A percentile compares a stretch with the other conserved stretches of the same genome.
These are phyloP conservation scores for Leccinum boreale DNA, from an alignment of 768 basidiomycete genomes.

Conservation along the genomic window DNA sequence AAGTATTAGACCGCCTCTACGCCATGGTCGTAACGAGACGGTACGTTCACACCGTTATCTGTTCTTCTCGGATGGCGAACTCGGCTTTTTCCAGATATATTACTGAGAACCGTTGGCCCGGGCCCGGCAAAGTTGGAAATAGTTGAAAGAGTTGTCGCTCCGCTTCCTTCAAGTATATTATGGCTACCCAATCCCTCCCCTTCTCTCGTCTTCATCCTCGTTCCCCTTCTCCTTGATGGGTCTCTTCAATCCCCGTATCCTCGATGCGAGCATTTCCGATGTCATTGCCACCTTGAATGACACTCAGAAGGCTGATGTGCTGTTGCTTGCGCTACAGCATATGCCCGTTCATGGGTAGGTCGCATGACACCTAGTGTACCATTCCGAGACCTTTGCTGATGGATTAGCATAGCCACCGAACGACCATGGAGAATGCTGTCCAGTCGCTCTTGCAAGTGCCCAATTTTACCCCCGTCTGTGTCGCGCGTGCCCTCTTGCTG, in stretches of 20 bases:
- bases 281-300: slow-evolving; percentile 55
- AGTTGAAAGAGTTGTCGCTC: slow-evolving; percentile 7
- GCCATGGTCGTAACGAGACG: not conserved
- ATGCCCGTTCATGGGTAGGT: slow-evolving; percentile 68
- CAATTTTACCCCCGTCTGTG: slow-evolving; percentile 46
- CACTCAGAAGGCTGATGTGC: slow-evolving; percentile 65
- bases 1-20: not conserved
- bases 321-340: slow-evolving; percentile 80
- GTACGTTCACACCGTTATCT: not conserved
- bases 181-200: not conserved
- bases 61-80: not conserved
- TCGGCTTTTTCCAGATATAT: not conserved
- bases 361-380: not conserved
- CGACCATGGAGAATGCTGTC: slow-evolving; percentile 69
- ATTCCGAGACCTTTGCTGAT: slow-evolving; percentile 7
- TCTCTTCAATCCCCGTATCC: slow-evolving; percentile 72
- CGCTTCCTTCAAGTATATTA: slow-evolving; percentile 3
- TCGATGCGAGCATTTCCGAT: slow-evolving; percentile 74
- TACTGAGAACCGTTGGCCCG: not conserved
- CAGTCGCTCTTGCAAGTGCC: slow-evolving; percentile 64
- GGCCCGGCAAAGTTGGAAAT: slow-evolving; percentile 9
- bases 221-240: slow-evolving; percentile 36
- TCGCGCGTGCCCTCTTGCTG: slow-evolving; percentile 60
- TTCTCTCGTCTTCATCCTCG: not conserved
- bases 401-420: slow-evolving; percentile 40